Percentiles rank a stretch among this genome's conserved stretches.
Evolutionary conservation across 2,329 filamentous ascomycete species (phyloP).

Genomic region (Alternaria atra): DNA sequence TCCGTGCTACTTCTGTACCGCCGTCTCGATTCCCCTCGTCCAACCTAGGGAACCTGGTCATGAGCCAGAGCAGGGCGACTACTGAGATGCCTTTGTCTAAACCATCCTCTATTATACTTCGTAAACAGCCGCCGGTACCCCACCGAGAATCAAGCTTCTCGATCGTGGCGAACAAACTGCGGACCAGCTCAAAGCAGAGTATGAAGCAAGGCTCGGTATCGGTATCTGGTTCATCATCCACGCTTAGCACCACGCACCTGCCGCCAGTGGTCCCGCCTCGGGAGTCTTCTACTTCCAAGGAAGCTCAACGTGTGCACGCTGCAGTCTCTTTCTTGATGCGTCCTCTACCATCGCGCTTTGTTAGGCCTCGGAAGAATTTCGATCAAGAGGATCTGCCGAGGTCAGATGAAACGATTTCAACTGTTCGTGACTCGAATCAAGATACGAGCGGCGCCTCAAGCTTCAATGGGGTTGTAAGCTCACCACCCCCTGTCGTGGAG

Average conservation of each 20-base stretch:
- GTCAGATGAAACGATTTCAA: conserved; percentile 8
- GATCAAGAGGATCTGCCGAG: conserved; percentile 16
- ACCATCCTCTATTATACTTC: conserved; percentile 22
- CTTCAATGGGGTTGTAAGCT: neutral
- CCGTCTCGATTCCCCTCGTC: conserved; percentile 22
- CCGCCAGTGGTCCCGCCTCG: conserved; percentile 40
- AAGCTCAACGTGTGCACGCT: conserved; percentile 40
- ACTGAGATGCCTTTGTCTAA: conserved; percentile 26
- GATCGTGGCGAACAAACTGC: conserved; percentile 23
- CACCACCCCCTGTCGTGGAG: conserved; percentile 12
- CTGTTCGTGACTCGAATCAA: conserved; percentile 5
- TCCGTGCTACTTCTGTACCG: conserved; percentile 29
- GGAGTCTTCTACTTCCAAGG: conserved; percentile 45
- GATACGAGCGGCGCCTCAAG: conserved; percentile 1
- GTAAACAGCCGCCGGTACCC: conserved; percentile 24
- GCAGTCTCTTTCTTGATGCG: conserved; percentile 41
- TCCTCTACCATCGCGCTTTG: conserved; percentile 26
- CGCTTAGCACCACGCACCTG: conserved; percentile 25
- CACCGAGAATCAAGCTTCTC: conserved; percentile 32
- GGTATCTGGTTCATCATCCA: conserved; percentile 35
- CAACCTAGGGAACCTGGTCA: conserved; percentile 10
- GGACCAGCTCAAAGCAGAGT: conserved; percentile 32
- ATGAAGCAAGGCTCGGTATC: conserved; percentile 31
- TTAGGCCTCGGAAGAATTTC: conserved; percentile 21
- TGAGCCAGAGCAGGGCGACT: conserved; percentile 11